Conservation (phyloP, 768 basidiomycete genomes). For the Kockovaella imperatae region DNA sequence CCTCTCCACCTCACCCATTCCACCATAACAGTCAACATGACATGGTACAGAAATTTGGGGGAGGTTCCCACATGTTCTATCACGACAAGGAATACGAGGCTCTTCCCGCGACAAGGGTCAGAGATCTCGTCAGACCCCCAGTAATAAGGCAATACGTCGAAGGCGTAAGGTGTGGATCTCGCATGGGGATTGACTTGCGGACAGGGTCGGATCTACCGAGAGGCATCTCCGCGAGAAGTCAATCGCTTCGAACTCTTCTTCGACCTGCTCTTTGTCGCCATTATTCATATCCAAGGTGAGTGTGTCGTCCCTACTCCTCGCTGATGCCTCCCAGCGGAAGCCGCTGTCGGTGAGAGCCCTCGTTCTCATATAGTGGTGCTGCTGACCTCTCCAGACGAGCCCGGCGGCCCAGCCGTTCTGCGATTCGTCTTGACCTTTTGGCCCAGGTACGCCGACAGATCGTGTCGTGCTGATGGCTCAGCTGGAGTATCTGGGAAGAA, state of each 20-base stretch:
- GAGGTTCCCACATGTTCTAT: too few relatives aligned
- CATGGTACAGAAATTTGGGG: too few relatives aligned
- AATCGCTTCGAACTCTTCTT: constrained; percentile 45
- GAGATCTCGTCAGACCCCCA: background rate
- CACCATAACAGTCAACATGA: too few relatives aligned
- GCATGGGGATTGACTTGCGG: background rate
- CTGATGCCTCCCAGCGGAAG: constrained; percentile 23
- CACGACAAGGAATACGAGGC: too few relatives aligned
- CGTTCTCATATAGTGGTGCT: background rate
- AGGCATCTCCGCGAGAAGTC: constrained; percentile 17
- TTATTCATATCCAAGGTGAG: constrained; percentile 40
- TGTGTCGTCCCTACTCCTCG: background rate
- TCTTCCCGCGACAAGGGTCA: background rate
- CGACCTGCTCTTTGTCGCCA: constrained; percentile 44
- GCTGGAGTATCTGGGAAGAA: constrained; percentile 43
- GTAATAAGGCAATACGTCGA: constrained; percentile 2
- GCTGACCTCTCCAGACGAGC: constrained; percentile 12
- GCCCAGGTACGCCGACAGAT: constrained; percentile 15
- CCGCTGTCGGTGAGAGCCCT: constrained; percentile 34
- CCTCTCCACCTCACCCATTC: too few relatives aligned
- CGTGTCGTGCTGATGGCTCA: constrained; percentile 3
- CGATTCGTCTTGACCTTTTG: constrained; percentile 23
- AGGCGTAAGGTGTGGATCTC: constrained; percentile 1
- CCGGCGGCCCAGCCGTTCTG: constrained; percentile 13
- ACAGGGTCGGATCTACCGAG: constrained; percentile 18